phyloP scores from a whole-genome alignment of 2,329 filamentous ascomycete genomes.

The Hymenoscyphus infarciens region DNA sequence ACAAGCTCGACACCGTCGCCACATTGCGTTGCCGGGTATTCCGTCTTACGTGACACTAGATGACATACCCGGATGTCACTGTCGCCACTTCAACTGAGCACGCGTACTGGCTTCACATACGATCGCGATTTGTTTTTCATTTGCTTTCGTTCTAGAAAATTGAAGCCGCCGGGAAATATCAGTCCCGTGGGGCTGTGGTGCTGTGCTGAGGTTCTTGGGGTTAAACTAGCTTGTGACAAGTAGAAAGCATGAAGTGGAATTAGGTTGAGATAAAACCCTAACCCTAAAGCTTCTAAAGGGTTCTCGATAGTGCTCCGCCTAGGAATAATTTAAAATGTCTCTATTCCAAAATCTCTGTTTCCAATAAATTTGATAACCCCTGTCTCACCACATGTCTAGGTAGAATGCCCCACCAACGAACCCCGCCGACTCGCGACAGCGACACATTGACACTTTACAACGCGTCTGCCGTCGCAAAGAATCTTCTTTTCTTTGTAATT shows the following conservation, averaged over 20 bases:
- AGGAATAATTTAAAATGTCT: too few relatives aligned
- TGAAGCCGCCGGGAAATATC: neutral
- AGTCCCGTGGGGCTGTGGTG: too few relatives aligned
- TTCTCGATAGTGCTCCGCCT: too few relatives aligned
- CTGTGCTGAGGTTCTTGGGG: too few relatives aligned
- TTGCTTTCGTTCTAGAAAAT: neutral
- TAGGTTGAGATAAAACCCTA: too few relatives aligned
- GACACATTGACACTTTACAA: constrained; percentile 7
- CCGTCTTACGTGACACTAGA: neutral
- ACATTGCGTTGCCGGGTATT: neutral
- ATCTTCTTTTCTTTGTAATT: too few relatives aligned
- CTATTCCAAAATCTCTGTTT: too few relatives aligned
- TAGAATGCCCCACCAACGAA: constrained; percentile 3
- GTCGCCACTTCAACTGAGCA: neutral
- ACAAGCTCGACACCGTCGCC: too few relatives aligned
- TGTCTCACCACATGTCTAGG: neutral
- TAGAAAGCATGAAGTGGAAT: too few relatives aligned
- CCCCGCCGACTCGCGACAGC: constrained; percentile 10
- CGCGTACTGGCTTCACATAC: neutral
- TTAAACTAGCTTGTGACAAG: too few relatives aligned
- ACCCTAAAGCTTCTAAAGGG: too few relatives aligned
- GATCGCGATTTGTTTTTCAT: neutral
- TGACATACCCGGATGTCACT: neutral
- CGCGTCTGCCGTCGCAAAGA: constrained; percentile 1
- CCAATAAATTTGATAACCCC: neutral